Conservation (phyloP, 1,284 basidiomycete species). For the Marasmius oreades region DNA sequence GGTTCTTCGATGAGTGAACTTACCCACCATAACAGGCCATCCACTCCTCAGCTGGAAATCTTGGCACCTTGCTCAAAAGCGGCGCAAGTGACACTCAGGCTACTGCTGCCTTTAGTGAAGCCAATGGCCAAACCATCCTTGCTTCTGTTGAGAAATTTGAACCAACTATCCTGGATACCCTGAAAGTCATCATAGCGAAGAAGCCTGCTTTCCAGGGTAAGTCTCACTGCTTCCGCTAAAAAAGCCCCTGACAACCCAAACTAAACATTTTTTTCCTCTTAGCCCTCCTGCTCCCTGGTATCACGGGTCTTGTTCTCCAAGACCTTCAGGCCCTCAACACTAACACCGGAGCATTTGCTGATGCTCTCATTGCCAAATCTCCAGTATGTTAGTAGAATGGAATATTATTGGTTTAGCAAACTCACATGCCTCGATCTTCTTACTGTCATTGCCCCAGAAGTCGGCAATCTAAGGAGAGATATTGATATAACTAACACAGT, state of each 20-base stretch:
- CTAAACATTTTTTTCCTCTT: background rate
- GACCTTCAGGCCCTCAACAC: conserved; percentile 21
- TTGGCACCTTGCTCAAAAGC: conserved; percentile 23
- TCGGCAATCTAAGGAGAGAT: no score
- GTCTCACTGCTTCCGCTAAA: background rate
- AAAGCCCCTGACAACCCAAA: background rate
- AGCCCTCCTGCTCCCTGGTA: conserved; percentile 22
- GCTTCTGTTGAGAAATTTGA: conserved; percentile 16
- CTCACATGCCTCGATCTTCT: no score
- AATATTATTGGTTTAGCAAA: no score
- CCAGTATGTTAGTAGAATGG: conserved; percentile 25
- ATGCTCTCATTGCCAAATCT: conserved; percentile 18
- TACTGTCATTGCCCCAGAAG: no score
- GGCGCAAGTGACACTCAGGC: conserved; percentile 26
- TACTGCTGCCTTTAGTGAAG: conserved; percentile 11
- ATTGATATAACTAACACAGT: no score
- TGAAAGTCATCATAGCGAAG: conserved; percentile 16
- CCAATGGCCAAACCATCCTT: conserved; percentile 19
- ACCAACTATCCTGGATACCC: conserved; percentile 19
- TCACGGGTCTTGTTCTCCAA: conserved; percentile 23
- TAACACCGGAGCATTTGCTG: conserved; percentile 15
- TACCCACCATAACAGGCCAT: conserved; percentile 22
- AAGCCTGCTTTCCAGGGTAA: conserved; percentile 16
- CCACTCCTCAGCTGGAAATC: conserved; percentile 23
- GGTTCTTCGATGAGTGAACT: background rate